These are phyloP conservation scores for Diaporthe eres DNA, from an alignment of 2,329 filamentous ascomycete species.

Conservation along the genomic window DNA sequence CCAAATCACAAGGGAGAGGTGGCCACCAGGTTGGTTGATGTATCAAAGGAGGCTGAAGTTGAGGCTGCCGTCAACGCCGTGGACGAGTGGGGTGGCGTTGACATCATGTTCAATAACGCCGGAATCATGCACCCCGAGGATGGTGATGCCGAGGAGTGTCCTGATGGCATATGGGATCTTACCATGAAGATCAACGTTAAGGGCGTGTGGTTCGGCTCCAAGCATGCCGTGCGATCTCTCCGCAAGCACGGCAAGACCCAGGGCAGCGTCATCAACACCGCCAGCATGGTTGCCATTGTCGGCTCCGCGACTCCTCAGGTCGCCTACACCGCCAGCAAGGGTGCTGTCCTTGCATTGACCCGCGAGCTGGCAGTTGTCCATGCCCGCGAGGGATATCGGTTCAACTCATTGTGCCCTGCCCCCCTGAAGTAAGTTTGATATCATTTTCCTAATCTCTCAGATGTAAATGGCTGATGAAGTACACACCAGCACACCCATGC, in stretches of 20 bases:
- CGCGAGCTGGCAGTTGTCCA: background rate
- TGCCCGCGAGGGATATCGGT: background rate
- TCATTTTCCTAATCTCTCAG: too few relatives aligned
- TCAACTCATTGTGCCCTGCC: background rate
- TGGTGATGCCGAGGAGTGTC: background rate
- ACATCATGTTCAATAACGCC: background rate
- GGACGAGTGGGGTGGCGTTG: background rate
- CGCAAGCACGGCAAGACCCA: background rate
- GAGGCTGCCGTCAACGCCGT: background rate
- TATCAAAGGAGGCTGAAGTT: background rate
- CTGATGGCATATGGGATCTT: background rate
- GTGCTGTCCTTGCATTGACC: background rate
- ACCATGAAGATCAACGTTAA: background rate
- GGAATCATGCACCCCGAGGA: background rate
- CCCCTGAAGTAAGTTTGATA: background rate
- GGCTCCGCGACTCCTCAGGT: background rate
- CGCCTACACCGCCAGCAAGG: background rate
- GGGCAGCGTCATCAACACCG: background rate
- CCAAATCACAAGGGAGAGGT: background rate
- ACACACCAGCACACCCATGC: background rate
- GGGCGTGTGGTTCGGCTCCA: background rate
- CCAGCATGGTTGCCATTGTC: background rate
- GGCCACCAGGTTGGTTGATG: background rate
- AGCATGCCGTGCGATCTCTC: background rate
- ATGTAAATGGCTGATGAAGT: background rate